Evolutionary conservation across 306 rosid genomes (phyloP).

Genomic region (Casuarina cunninghamiana): DNA sequence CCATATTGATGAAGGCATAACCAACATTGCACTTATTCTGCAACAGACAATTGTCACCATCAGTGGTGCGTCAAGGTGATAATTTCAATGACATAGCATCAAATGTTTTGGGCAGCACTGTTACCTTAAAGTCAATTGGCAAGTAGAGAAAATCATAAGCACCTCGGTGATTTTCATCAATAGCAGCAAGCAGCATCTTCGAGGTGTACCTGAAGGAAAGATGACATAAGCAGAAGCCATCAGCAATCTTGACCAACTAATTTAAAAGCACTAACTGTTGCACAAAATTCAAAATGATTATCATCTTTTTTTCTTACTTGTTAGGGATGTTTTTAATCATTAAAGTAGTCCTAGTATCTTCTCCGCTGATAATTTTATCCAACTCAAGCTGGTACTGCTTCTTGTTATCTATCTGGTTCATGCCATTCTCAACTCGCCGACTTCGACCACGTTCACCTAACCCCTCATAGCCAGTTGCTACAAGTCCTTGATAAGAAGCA

Average conservation of each 20-base stretch:
- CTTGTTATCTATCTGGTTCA: conserved; percentile 65
- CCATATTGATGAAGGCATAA: conserved; percentile 96
- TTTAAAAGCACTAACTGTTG: conserved; percentile 1
- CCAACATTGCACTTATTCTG: conserved; percentile 98
- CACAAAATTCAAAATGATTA: conserved; percentile 12
- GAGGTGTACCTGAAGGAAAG: conserved; percentile 74
- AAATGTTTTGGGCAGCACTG: conserved; percentile 14
- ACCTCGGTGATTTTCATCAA: conserved; percentile 84
- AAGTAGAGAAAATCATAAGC: conserved; percentile 85
- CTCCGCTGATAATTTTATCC: conserved; percentile 73
- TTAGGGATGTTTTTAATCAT: conserved; percentile 97
- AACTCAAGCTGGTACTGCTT: conserved; percentile 92
- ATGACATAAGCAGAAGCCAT: conserved; percentile 19
- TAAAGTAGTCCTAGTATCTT: conserved; percentile 88
- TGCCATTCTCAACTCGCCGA: conserved; percentile 68
- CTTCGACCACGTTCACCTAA: conserved; percentile 61
- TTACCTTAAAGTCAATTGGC: conserved; percentile 94
- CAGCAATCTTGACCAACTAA: conserved; percentile 20
- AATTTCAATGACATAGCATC: conserved; percentile 3
- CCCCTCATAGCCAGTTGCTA: conserved; percentile 48
- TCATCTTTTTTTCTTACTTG: conserved; percentile 50
- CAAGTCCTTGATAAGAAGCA: conserved; percentile 63
- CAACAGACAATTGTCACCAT: conserved; percentile 30
- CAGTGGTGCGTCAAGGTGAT: conserved; percentile 16
- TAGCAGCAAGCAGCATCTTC: conserved; percentile 86